Evolutionary conservation across 805 yeast species (phyloP).

Genomic region (Wickerhamiella spandovensis): DNA sequence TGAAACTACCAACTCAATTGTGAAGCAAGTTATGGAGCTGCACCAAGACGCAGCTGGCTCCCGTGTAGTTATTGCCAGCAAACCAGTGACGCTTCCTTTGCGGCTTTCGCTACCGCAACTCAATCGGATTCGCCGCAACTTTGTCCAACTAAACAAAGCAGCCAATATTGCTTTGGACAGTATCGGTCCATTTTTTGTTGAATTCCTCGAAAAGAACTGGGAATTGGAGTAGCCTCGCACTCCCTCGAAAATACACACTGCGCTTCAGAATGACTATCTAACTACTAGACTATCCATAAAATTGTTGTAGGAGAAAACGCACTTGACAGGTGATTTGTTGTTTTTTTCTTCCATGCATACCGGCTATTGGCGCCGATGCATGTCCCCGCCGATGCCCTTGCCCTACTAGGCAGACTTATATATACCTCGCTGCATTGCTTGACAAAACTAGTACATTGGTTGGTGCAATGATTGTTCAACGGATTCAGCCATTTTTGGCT

Average conservation of each 20-base stretch:
- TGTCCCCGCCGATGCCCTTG: not conserved
- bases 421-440: not conserved
- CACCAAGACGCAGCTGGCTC: slow-evolving; percentile 37
- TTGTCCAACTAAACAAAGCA: slow-evolving; percentile 67
- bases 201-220: slow-evolving; percentile 57
- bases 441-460: not conserved
- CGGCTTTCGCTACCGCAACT: slow-evolving; percentile 59
- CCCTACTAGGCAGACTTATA: not conserved
- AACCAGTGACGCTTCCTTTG: slow-evolving; percentile 48
- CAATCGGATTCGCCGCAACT: slow-evolving; percentile 73
- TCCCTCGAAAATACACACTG: too few species aligned
- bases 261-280: too few species aligned
- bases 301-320: too few species aligned
- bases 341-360: too few species aligned
- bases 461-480: not conserved
- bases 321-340: not conserved
- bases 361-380: not conserved
- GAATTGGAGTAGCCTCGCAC: slow-evolving; percentile 21
- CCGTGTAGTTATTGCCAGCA: slow-evolving; percentile 25
- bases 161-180: slow-evolving; percentile 58
- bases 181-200: slow-evolving; percentile 61
- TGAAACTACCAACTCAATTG: slow-evolving; percentile 49
- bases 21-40: slow-evolving; percentile 47
- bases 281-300: too few species aligned
- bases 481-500: not conserved